Evolutionary conservation across 768 basidiomycete species (phyloP).

Genomic region (Goffeauzyma gilvescens): DNA sequence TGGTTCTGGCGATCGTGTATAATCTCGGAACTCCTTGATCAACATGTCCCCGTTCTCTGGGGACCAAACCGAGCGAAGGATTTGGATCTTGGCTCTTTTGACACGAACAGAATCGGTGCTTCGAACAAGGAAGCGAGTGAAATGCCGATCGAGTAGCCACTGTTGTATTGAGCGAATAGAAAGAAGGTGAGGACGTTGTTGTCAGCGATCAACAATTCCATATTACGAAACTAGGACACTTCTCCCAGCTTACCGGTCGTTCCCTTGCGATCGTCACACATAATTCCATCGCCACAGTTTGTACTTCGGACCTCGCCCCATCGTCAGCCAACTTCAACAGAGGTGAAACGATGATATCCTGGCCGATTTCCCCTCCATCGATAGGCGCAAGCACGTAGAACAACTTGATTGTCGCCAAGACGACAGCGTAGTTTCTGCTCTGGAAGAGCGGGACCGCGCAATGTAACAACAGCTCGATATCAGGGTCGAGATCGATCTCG

Average conservation of each 20-base stretch:
- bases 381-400: constrained; percentile 53
- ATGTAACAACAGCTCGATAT: constrained; percentile 44
- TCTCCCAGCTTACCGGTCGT: constrained; percentile 42
- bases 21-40: constrained; percentile 76
- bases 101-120: constrained; percentile 47
- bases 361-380: constrained; percentile 16
- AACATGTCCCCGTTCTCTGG: constrained; percentile 50
- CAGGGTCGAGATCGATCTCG: constrained; percentile 54
- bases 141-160: constrained; percentile 47
- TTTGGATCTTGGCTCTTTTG: constrained; percentile 55
- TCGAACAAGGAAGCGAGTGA: constrained; percentile 50
- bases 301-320: constrained; percentile 40
- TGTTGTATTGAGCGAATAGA: too few species aligned
- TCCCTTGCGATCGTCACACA: constrained; percentile 45
- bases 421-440: constrained; percentile 72
- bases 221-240: neutral
- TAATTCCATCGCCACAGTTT: constrained; percentile 55
- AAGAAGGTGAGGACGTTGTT: neutral
- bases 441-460: constrained; percentile 61
- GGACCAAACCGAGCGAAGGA: constrained; percentile 50
- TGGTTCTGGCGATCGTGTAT: constrained; percentile 59
- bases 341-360: constrained; percentile 45
- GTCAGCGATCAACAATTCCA: neutral
- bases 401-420: constrained; percentile 52
- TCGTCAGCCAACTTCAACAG: constrained; percentile 50